Base-by-base conservation (phyloP, 169 alveolate genomes). In the Cryptosporidium bovis region DNA sequence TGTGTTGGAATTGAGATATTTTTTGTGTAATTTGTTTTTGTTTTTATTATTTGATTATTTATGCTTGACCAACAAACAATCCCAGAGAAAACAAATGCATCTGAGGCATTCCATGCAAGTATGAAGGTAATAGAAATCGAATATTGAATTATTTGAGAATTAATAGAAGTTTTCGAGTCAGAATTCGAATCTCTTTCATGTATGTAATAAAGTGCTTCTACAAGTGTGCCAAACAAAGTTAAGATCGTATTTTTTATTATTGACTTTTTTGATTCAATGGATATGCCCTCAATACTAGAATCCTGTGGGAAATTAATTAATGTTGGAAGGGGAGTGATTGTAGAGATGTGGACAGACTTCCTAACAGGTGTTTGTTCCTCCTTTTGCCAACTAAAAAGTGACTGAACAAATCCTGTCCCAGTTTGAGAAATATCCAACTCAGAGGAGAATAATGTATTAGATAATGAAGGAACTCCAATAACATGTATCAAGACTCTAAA, bases 101-200 rank as follows among this genome's bases (percentile, higher is more conserved):
- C 87, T 18, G 87, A 46, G n/a, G 69, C 58, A 60, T 77, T 77
- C 87, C 87, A 77, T 24, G 87, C 87, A 18, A 77, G 33, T 2
- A 58, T 31, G 64, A 77, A 77, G 20, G 77, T 62, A 60, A 77
- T 60, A 12, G 87, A 60, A 36, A 58, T 53, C 10, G 64, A 27
- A 46, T 77, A 77, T 27, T 51, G 31, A n/a, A 62, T 24, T 7
- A 77, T 77, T 27, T 56, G 69, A 7, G 87, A 44, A 33, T 18
- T 31, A 31, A n/a, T 13, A n/a, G 31, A 31, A 31, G 5, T 33
- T 18, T 62, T 31, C 6, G 40, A 27, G 6, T 15, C 6, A 0
- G 48, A 40, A 40, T 40, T 8, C 16, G 46, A 27, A 4, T 62
- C 62, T 36, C 2, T 46, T 60, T 44, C 60, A 40, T 62, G 58